These are phyloP conservation scores for Linnemannia zychae DNA, from an alignment of 192 early-diverging fungal genomes.

Conservation along the genomic window DNA sequence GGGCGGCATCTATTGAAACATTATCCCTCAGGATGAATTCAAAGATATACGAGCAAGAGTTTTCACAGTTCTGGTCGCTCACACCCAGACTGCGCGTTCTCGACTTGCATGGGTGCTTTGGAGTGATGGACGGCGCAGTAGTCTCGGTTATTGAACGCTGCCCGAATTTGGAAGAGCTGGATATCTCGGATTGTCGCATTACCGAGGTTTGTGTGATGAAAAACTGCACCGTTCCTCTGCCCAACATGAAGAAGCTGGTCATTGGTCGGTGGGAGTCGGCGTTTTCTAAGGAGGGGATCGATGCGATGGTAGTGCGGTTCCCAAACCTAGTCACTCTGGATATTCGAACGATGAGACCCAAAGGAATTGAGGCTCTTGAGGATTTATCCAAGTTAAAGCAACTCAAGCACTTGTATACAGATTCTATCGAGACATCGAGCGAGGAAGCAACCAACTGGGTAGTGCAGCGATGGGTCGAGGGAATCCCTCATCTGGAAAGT, in stretches of 20 bases:
- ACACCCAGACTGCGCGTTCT: conserved; percentile 32
- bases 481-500: conserved; percentile 36
- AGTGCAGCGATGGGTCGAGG: conserved; percentile 39
- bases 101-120: conserved; percentile 29
- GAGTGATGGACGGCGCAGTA: conserved; percentile 21
- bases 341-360: conserved; percentile 26
- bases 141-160: conserved; percentile 30
- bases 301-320: conserved; percentile 28
- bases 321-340: conserved; percentile 41
- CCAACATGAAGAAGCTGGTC: conserved; percentile 31
- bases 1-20: conserved; percentile 23
- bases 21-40: conserved; percentile 26
- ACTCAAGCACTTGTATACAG: conserved; percentile 41
- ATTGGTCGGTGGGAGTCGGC: conserved; percentile 29
- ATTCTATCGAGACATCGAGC: conserved; percentile 27
- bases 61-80: conserved; percentile 39
- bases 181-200: conserved; percentile 36
- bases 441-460: conserved; percentile 16
- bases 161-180: conserved; percentile 40
- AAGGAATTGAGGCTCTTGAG: conserved; percentile 37
- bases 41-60: conserved; percentile 35
- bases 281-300: conserved; percentile 26
- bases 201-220: conserved; percentile 37
- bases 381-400: conserved; percentile 11
- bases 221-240: conserved; percentile 6